Conservation (phyloP, 768 basidiomycete species). For the Mycena galericulata region DNA sequence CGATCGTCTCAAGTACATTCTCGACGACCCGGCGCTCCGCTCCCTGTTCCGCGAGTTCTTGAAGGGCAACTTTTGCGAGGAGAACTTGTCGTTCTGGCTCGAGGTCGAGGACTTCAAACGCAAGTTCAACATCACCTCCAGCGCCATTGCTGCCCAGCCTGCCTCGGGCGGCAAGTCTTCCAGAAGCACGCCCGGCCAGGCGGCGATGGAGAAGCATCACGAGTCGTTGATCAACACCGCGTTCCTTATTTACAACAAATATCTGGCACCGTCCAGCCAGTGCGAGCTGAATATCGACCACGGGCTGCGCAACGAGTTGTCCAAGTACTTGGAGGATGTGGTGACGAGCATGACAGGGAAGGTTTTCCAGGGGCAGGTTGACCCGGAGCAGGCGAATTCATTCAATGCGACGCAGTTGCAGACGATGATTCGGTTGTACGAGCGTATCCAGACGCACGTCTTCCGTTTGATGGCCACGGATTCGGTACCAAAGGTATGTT, state of each 20-base stretch:
- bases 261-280: slow-evolving; percentile 94
- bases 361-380: slow-evolving; percentile 82
- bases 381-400: slow-evolving; percentile 81
- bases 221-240: slow-evolving; percentile 95
- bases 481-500: slow-evolving; percentile 92
- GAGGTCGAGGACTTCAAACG: slow-evolving; percentile 98
- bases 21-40: slow-evolving; percentile 91
- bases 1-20: slow-evolving; percentile 89
- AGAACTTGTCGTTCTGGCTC: slow-evolving; percentile 97
- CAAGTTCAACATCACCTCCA: slow-evolving; percentile 95
- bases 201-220: slow-evolving; percentile 97
- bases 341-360: slow-evolving; percentile 84
- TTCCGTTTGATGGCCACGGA: slow-evolving; percentile 99
- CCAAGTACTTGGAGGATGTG: slow-evolving; percentile 92
- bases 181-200: slow-evolving; percentile 76
- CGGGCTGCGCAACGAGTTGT: slow-evolving; percentile 92
- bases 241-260: slow-evolving; percentile 93
- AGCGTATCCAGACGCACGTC: slow-evolving; percentile 96
- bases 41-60: slow-evolving; percentile 95
- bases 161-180: slow-evolving; percentile 52
- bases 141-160: slow-evolving; percentile 75
- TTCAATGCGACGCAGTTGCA: slow-evolving; percentile 97
- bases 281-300: slow-evolving; percentile 99
- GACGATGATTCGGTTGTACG: slow-evolving; percentile 92
- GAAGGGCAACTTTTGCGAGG: slow-evolving; percentile 95